Percentiles rank a stretch among this genome's conserved stretches.
These are phyloP conservation scores for Fusarium palustre DNA, from an alignment of 2,329 filamentous ascomycete genomes.

Conservation along the genomic window DNA sequence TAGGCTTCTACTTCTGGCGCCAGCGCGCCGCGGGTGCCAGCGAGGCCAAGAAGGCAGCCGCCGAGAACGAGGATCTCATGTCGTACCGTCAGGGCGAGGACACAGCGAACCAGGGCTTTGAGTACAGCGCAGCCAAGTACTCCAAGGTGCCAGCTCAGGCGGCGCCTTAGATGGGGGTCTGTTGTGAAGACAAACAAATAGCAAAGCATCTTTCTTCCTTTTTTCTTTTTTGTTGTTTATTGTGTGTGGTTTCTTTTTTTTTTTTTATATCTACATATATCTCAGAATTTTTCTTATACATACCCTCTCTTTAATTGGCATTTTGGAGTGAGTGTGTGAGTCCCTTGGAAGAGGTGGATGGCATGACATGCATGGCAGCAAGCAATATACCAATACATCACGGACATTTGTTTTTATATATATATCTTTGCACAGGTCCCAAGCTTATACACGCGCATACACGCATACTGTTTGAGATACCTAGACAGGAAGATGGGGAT, in stretches of 20 bases:
- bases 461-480: constrained; percentile 17
- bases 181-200: not conserved
- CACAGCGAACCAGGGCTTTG: constrained; percentile 43
- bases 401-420: not conserved
- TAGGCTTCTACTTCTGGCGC: constrained; percentile 66
- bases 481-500: constrained; percentile 18
- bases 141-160: constrained; percentile 25
- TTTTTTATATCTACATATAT: not conserved
- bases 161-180: constrained; percentile 12
- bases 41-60: constrained; percentile 62
- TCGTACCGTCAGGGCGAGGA: constrained; percentile 55
- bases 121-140: constrained; percentile 43
- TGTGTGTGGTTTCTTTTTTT: not conserved
- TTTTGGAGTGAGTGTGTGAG: constrained; percentile 17
- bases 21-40: constrained; percentile 64
- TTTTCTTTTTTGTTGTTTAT: not conserved
- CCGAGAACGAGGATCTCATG: constrained; percentile 65
- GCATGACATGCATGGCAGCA: constrained; percentile 7
- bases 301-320: constrained; percentile 21
- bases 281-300: constrained; percentile 4
- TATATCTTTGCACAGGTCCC: not conserved
- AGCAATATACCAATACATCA: constrained; percentile 18
- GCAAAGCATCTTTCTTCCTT: not conserved
- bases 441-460: constrained; percentile 11
- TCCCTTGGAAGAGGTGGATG: not conserved